phyloP scores from a whole-genome alignment of 2,329 filamentous ascomycete genomes.

The Aspergillus amoenus region DNA sequence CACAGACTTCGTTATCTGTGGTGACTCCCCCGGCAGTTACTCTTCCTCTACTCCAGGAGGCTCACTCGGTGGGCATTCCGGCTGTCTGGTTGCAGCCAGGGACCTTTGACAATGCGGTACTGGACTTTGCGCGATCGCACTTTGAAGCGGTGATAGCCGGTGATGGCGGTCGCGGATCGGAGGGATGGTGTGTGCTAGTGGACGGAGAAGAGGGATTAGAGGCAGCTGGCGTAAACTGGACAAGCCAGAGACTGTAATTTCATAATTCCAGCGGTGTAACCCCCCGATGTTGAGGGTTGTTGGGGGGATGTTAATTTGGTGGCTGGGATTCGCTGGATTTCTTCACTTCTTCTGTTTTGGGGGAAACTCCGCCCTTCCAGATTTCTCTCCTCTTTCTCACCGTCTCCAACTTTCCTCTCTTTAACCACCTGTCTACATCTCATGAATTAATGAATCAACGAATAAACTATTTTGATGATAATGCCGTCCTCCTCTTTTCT shows the following conservation, averaged over 20 bases:
- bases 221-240: conserved; percentile 59
- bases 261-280: background rate
- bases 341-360: conserved; percentile 3
- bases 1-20: conserved; percentile 74
- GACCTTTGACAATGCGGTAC: conserved; percentile 73
- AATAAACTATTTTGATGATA: background rate
- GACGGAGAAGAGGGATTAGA: conserved; percentile 65
- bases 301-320: conserved; percentile 7
- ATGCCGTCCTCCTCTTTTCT: conserved; percentile 35
- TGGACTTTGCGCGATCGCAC: conserved; percentile 66
- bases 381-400: conserved; percentile 1
- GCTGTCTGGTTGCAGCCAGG: conserved; percentile 91
- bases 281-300: background rate
- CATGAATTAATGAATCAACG: conserved; percentile 9
- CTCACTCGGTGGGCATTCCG: conserved; percentile 68
- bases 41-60: conserved; percentile 71
- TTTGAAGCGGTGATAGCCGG: conserved; percentile 70
- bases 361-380: conserved; percentile 5
- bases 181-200: conserved; percentile 86
- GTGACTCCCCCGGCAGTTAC: conserved; percentile 85
- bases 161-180: conserved; percentile 63
- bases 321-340: conserved; percentile 11
- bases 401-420: background rate
- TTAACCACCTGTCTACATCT: background rate
- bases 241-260: conserved; percentile 41